phyloP scores from a whole-genome alignment of 495 filamentous ascomycete species.

The Venustampulla echinocandica region DNA sequence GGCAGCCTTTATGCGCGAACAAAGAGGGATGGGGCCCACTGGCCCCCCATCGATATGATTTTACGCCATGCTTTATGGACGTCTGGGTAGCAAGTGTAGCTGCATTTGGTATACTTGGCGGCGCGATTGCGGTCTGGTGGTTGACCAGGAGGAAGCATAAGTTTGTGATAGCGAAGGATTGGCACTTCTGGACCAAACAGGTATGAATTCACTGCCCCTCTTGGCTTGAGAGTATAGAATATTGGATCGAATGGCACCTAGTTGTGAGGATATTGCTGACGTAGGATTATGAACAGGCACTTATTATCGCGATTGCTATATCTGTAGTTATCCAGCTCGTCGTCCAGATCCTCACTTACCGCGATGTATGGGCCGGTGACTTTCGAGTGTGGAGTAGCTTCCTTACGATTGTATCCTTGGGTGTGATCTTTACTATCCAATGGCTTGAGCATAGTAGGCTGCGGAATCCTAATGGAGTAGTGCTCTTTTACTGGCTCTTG shows the following conservation, averaged over 20 bases:
- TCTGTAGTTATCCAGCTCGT: slow-evolving; percentile 63
- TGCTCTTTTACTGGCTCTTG: slow-evolving; percentile 94
- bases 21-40: slow-evolving; percentile 92
- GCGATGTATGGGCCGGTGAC: slow-evolving; percentile 64
- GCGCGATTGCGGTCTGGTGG: slow-evolving; percentile 66
- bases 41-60: slow-evolving; percentile 73
- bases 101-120: slow-evolving; percentile 64
- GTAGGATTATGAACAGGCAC: slow-evolving; percentile 38
- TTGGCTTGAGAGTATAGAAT: no score
- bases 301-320: slow-evolving; percentile 60
- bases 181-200: slow-evolving; percentile 93
- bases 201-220: slow-evolving; percentile 30
- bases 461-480: slow-evolving; percentile 83
- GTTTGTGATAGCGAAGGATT: slow-evolving; percentile 66
- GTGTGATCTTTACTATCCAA: slow-evolving; percentile 76
- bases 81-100: slow-evolving; percentile 71
- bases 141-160: slow-evolving; percentile 53
- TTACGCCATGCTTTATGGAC: slow-evolving; percentile 95
- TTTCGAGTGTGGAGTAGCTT: slow-evolving; percentile 89
- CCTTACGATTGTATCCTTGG: slow-evolving; percentile 65
- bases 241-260: not conserved
- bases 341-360: slow-evolving; percentile 66
- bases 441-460: slow-evolving; percentile 86
- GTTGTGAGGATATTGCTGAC: slow-evolving; percentile 20
- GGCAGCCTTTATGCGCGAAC: slow-evolving; percentile 75